Percentiles rank a stretch among this genome's conserved stretches.
Conservation (phyloP, 2,329 filamentous ascomycete species). For the Fusarium redolens region DNA sequence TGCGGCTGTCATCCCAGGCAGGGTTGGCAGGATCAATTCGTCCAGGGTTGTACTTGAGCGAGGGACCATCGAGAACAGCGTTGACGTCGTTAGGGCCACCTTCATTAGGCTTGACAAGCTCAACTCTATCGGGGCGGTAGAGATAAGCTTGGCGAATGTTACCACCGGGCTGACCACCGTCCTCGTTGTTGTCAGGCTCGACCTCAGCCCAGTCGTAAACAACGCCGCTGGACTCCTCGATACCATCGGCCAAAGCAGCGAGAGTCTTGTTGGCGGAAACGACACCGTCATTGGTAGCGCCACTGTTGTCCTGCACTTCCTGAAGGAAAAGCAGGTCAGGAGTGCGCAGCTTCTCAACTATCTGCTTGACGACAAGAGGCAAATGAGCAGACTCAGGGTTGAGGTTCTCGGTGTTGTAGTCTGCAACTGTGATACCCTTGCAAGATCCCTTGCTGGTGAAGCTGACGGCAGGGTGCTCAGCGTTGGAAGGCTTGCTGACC, state of each 20-base stretch:
- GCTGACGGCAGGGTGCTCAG: slow-evolving; percentile 61
- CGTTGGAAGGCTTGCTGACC: slow-evolving; percentile 58
- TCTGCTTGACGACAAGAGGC: slow-evolving; percentile 70
- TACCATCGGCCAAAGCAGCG: slow-evolving; percentile 63
- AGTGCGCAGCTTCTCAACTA: slow-evolving; percentile 70
- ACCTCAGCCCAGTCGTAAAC: slow-evolving; percentile 71
- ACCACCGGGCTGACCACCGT: slow-evolving; percentile 75
- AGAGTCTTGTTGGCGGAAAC: slow-evolving; percentile 69
- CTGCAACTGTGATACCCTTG: slow-evolving; percentile 70
- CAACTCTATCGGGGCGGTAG: slow-evolving; percentile 70
- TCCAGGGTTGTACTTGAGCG: slow-evolving; percentile 76
- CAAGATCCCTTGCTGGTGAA: slow-evolving; percentile 68
- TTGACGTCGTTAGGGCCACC: slow-evolving; percentile 67
- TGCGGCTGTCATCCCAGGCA: slow-evolving; percentile 71
- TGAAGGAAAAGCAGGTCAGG: slow-evolving; percentile 77
- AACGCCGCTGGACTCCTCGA: slow-evolving; percentile 60
- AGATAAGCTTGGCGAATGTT: slow-evolving; percentile 80
- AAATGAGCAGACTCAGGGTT: slow-evolving; percentile 66
- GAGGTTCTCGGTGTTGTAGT: slow-evolving; percentile 79
- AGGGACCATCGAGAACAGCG: slow-evolving; percentile 64
- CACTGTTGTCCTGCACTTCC: slow-evolving; percentile 76
- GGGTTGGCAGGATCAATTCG: slow-evolving; percentile 71
- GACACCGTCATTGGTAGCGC: slow-evolving; percentile 68
- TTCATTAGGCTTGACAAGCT: slow-evolving; percentile 68
- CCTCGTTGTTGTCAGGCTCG: slow-evolving; percentile 67